phyloP scores from a whole-genome alignment of 1,139 yeast species.

The Taphrina sp. region DNA sequence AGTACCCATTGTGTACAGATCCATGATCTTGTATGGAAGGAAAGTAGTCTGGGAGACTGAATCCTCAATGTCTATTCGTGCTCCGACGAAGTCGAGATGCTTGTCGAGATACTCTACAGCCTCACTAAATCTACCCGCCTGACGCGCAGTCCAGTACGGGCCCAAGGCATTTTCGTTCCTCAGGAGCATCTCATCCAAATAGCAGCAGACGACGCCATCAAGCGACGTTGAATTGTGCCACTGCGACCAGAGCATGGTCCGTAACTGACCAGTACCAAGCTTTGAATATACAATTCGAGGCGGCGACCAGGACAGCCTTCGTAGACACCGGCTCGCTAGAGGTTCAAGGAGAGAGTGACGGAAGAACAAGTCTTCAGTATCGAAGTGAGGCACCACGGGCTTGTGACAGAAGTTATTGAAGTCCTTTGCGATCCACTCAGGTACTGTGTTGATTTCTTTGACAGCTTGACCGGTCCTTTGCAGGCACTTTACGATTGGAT shows the following conservation, averaged over 20 bases:
- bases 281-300: background rate
- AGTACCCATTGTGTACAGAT: constrained; percentile 26
- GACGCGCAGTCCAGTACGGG: constrained; percentile 7
- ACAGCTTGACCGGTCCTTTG: background rate
- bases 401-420: background rate
- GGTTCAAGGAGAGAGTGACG: background rate
- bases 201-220: constrained; percentile 14
- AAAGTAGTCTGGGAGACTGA: constrained; percentile 13
- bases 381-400: constrained; percentile 10
- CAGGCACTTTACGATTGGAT: constrained; percentile 6
- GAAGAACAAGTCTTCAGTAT: constrained; percentile 5
- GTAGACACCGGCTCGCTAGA: no score
- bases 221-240: constrained; percentile 20
- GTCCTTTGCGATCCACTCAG: constrained; percentile 18
- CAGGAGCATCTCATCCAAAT: constrained; percentile 4
- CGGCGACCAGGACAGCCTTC: no score
- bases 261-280: constrained; percentile 4
- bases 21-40: constrained; percentile 13
- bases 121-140: background rate
- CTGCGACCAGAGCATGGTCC: constrained; percentile 9
- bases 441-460: background rate
- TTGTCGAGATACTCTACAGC: constrained; percentile 8
- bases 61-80: constrained; percentile 13
- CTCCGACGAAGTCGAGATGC: constrained; percentile 4
- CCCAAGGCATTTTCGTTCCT: background rate